These are phyloP conservation scores for Colletotrichum eleusines DNA, from an alignment of 2,329 filamentous ascomycete species.

Conservation along the genomic window DNA sequence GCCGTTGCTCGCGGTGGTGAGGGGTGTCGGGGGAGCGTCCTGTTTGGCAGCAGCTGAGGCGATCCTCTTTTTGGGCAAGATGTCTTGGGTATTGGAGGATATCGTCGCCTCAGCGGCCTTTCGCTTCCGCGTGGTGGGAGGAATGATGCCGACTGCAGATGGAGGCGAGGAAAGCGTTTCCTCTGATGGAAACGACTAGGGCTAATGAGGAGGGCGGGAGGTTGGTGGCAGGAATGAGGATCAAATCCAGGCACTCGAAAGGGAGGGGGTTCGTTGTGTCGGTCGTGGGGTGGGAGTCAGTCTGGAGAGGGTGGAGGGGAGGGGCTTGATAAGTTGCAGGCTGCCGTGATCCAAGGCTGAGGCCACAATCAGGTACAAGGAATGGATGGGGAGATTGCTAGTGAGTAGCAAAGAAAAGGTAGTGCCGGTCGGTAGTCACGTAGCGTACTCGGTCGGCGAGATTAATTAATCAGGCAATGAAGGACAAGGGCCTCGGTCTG, in stretches of 20 bases:
- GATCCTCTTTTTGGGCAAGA: constrained; percentile 64
- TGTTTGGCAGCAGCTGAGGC: constrained; percentile 64
- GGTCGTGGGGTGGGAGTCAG: constrained; percentile 20
- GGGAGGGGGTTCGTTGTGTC: constrained; percentile 1
- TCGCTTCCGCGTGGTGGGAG: constrained; percentile 70
- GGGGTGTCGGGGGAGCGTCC: constrained; percentile 64
- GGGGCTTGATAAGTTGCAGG: constrained; percentile 9
- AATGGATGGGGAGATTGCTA: constrained; percentile 3
- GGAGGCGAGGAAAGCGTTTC: constrained; percentile 37
- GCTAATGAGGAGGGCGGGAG: neutral
- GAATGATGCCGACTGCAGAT: constrained; percentile 64
- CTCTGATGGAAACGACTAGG: constrained; percentile 26
- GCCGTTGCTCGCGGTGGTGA: constrained; percentile 65
- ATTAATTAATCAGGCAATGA: constrained; percentile 35
- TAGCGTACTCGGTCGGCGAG: neutral
- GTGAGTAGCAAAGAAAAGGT: neutral
- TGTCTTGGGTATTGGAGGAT: constrained; percentile 58
- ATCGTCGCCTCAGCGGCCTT: constrained; percentile 75
- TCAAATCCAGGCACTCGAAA: neutral
- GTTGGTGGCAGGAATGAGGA: neutral
- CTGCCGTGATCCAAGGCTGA: constrained; percentile 31
- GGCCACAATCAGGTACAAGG: constrained; percentile 6
- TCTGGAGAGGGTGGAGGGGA: constrained; percentile 7
- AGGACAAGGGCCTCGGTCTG: constrained; percentile 9
- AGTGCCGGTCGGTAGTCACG: neutral